phyloP scores from a whole-genome alignment of 345 rosid genomes.

The Chamaenerion angustifolium region DNA sequence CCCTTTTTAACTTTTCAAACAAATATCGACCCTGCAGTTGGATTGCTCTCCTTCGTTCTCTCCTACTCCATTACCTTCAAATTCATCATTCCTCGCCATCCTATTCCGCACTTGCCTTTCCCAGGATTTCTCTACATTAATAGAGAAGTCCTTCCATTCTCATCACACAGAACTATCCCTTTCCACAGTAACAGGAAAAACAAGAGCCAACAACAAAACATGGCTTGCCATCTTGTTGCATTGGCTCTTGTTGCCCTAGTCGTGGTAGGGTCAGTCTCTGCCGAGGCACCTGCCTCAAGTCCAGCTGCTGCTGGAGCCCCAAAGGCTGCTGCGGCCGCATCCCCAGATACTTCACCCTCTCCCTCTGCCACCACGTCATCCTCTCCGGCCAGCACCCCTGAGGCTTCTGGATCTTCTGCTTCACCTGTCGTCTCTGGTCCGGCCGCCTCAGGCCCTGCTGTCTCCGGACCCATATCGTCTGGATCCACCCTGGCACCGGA shows the following conservation, averaged over 20 bases:
- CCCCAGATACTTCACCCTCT: constrained; percentile 2
- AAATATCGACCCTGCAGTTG: no score
- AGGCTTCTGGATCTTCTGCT: constrained; percentile 2
- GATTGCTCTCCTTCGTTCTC: not conserved
- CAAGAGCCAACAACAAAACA: not conserved
- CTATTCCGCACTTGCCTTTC: not conserved
- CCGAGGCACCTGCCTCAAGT: constrained; percentile 2
- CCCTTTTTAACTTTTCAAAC: no score
- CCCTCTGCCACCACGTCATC: constrained; percentile 1
- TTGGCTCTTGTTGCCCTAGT: constrained; percentile 8
- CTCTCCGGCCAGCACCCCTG: constrained; percentile 5
- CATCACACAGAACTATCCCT: not conserved
- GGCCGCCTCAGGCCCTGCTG: not conserved
- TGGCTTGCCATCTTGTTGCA: constrained; percentile 8
- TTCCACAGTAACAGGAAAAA: not conserved
- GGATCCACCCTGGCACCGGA: constrained; percentile 2
- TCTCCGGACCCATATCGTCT: not conserved
- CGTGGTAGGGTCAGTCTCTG: constrained; percentile 3
- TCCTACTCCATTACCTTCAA: constrained; percentile 2
- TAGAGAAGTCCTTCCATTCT: constrained; percentile 4
- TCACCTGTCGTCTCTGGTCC: not conserved
- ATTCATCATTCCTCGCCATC: not conserved
- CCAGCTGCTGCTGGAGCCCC: constrained; percentile 2
- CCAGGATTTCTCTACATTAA: constrained; percentile 8
- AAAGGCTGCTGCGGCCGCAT: not conserved